A percentile compares a stretch with the other conserved stretches of the same genome.
phyloP scores from a whole-genome alignment of 2,329 filamentous ascomycete genomes.

The Sclerotinia nivalis region DNA sequence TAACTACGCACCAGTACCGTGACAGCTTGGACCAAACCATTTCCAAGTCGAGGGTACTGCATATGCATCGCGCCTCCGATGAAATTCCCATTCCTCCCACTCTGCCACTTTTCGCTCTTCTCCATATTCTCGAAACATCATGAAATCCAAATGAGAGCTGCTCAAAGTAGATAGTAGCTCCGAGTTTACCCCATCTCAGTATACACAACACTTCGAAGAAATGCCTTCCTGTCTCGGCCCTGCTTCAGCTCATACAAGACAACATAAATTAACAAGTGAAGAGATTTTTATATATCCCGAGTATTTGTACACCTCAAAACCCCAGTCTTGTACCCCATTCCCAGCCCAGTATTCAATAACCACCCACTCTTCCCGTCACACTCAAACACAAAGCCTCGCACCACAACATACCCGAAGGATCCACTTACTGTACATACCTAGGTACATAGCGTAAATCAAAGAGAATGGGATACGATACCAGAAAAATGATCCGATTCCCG shows the following conservation, averaged over 20 bases:
- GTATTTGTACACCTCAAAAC: neutral
- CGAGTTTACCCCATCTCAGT: neutral
- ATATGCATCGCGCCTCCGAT: neutral
- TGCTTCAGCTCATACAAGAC: conserved; percentile 17
- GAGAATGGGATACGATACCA: neutral
- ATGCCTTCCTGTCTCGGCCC: neutral
- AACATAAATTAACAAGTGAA: neutral
- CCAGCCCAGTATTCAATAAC: conserved; percentile 2
- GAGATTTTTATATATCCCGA: conserved; percentile 8
- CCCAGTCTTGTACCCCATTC: neutral
- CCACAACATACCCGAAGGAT: conserved; percentile 14
- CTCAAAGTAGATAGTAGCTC: neutral
- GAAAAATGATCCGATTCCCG: conserved; percentile 16
- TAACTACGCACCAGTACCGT: neutral
- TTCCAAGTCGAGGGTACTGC: neutral
- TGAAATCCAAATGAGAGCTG: neutral
- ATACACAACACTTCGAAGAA: neutral
- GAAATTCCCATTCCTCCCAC: neutral
- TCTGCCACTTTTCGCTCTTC: neutral
- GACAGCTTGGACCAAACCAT: neutral
- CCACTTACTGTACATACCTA: conserved; percentile 7
- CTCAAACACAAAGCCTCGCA: conserved; percentile 2
- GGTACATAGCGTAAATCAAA: neutral
- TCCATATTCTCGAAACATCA: neutral
- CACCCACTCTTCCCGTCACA: neutral